Percentiles rank a stretch among this genome's conserved stretches.
Conservation (phyloP, 495 filamentous ascomycete genomes). For the Staphylotrichum tortipilum region DNA sequence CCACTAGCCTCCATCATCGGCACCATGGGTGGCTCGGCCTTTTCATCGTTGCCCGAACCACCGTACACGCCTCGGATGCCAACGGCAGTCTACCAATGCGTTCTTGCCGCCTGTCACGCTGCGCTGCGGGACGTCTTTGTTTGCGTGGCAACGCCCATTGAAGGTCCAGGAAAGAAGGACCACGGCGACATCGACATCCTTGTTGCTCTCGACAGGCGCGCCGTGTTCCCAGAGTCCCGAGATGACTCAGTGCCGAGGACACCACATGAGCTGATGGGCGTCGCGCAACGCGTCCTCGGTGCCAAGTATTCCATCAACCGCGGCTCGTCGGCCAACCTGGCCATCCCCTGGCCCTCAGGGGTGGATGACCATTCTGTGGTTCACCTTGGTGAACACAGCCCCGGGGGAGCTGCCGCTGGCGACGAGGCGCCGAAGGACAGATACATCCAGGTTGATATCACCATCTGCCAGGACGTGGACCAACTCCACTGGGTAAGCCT, state of each 20-base stretch:
- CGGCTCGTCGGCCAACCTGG: conserved; percentile 29
- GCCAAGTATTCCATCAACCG: conserved; percentile 24
- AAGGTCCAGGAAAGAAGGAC: conserved; percentile 46
- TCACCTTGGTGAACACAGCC: not conserved
- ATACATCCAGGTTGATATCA: conserved; percentile 59
- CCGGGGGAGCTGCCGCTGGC: conserved; percentile 3
- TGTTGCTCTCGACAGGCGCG: conserved; percentile 31
- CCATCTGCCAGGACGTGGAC: conserved; percentile 34
- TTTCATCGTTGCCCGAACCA: conserved; percentile 32
- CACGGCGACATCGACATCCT: conserved; percentile 57
- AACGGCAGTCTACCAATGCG: conserved; percentile 35
- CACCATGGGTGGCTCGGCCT: conserved; percentile 52
- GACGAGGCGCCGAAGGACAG: conserved; percentile 11
- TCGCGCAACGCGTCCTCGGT: conserved; percentile 21
- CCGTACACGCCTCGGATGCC: conserved; percentile 53
- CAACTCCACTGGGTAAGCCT: conserved; percentile 44
- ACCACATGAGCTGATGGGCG: conserved; percentile 6
- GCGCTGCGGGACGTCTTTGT: conserved; percentile 39
- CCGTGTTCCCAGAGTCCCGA: conserved; percentile 12
- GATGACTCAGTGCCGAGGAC: not conserved
- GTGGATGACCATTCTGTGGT: not conserved
- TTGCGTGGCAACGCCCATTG: conserved; percentile 41
- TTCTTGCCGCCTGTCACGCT: conserved; percentile 31
- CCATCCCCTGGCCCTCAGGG: conserved; percentile 42
- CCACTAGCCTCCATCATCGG: not conserved